phyloP scores from a whole-genome alignment of 139 green algal genomes.

The Coelastrella sp. region DNA sequence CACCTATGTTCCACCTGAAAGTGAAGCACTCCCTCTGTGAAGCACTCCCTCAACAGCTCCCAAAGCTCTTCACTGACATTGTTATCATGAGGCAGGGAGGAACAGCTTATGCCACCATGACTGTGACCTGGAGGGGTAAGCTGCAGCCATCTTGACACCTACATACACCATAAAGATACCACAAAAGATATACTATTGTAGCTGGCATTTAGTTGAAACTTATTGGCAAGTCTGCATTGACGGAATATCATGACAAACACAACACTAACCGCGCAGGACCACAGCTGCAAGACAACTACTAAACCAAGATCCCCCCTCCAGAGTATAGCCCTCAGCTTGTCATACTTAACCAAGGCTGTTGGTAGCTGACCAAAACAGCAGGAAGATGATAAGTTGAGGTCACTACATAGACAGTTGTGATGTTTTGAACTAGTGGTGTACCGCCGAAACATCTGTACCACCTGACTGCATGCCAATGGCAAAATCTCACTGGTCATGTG shows the following conservation, averaged over 20 bases:
- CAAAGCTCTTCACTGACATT: too few species aligned
- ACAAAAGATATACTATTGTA: too few species aligned
- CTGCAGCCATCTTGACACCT: background rate
- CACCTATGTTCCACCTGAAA: too few species aligned
- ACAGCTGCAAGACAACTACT: background rate
- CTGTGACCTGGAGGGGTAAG: background rate
- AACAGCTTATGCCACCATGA: background rate
- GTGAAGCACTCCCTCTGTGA: too few species aligned
- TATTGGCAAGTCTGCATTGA: background rate
- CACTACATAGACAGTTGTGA: background rate
- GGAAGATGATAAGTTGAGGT: background rate
- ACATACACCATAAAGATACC: background rate
- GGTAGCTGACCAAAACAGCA: background rate
- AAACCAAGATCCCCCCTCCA: background rate
- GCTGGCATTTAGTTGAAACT: background rate
- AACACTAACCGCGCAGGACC: background rate
- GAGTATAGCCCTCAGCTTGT: background rate
- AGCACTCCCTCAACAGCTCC: too few species aligned
- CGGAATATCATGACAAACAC: background rate
- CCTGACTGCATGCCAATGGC: background rate
- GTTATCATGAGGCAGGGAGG: too few species aligned
- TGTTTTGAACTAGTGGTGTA: background rate
- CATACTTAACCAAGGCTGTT: background rate
- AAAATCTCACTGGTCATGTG: background rate
- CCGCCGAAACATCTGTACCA: background rate